Evolutionary conservation across 225 moss, liverwort and hornwort species (phyloP).

Genomic region (Marchantia polymorpha): DNA sequence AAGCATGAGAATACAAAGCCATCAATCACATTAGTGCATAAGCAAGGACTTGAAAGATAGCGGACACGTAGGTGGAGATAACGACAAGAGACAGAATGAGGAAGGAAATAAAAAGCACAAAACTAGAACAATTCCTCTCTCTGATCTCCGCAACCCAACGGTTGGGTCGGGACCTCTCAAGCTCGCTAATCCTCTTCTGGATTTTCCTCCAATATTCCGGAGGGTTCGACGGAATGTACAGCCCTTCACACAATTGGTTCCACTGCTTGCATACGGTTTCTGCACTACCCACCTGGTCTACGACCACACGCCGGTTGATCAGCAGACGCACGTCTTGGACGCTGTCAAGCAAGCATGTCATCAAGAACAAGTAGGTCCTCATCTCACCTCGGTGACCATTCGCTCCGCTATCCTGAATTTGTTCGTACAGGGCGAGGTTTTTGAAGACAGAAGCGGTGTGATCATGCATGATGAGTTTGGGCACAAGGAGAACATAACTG

Average conservation of each 20-base stretch:
- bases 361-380: slow-evolving; percentile 17
- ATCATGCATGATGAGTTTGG: slow-evolving; percentile 20
- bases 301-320: slow-evolving; percentile 8
- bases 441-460: not conserved
- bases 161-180: slow-evolving; percentile 11
- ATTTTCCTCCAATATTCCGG: not conserved
- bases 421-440: slow-evolving; percentile 18
- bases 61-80: not conserved
- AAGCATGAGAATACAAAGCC: too few species aligned
- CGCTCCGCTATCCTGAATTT: not conserved
- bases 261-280: slow-evolving; percentile 12
- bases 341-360: slow-evolving; percentile 14
- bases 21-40: not conserved
- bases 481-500: slow-evolving; percentile 4
- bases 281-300: slow-evolving; percentile 12
- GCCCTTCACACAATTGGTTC: slow-evolving; percentile 17
- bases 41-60: not conserved
- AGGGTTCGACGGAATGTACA: slow-evolving; percentile 1
- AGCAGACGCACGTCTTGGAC: slow-evolving; percentile 12
- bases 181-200: slow-evolving; percentile 4
- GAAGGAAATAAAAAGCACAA: not conserved
- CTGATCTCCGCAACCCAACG: slow-evolving; percentile 8
- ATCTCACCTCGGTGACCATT: not conserved
- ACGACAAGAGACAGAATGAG: not conserved
- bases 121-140: slow-evolving; percentile 2